phyloP scores from a whole-genome alignment of 2,329 filamentous ascomycete genomes.

The Colletotrichum eremochloae region DNA sequence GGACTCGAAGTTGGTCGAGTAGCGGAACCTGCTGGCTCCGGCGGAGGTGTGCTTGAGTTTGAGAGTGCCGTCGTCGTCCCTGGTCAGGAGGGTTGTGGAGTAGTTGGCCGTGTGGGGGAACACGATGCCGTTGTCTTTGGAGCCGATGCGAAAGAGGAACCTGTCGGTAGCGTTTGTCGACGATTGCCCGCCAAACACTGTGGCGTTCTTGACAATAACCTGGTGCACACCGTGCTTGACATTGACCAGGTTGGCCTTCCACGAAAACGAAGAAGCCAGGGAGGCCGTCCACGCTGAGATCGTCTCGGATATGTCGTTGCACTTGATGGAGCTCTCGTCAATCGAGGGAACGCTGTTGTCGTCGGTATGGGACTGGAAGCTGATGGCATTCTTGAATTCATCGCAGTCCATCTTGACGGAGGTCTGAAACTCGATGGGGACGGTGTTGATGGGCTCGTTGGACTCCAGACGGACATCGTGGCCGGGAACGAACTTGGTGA shows the following conservation, averaged over 20 bases:
- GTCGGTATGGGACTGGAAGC: constrained; percentile 66
- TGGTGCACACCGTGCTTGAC: constrained; percentile 75
- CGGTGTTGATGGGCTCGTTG: constrained; percentile 34
- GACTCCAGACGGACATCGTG: constrained; percentile 72
- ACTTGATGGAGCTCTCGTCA: constrained; percentile 59
- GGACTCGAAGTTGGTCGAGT: constrained; percentile 73
- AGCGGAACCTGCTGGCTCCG: constrained; percentile 74
- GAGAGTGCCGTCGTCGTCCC: constrained; percentile 55
- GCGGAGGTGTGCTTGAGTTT: constrained; percentile 68
- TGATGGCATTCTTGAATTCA: constrained; percentile 62
- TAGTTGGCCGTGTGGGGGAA: constrained; percentile 46
- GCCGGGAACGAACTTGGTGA: constrained; percentile 71
- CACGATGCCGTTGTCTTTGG: constrained; percentile 34
- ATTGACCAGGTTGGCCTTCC: constrained; percentile 64
- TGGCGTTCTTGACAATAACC: constrained; percentile 68
- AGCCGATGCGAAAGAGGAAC: constrained; percentile 58
- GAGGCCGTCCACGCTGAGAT: constrained; percentile 61
- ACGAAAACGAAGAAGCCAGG: constrained; percentile 66
- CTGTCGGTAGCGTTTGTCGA: constrained; percentile 68
- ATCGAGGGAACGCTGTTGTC: constrained; percentile 58
- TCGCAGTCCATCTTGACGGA: constrained; percentile 72
- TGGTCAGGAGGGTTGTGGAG: constrained; percentile 63
- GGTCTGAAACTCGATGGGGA: constrained; percentile 67
- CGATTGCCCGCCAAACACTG: constrained; percentile 55
- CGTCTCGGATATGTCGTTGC: constrained; percentile 54